These are phyloP conservation scores for Yarrowia osloensis DNA, from an alignment of 805 yeast genomes.

Conservation along the genomic window DNA sequence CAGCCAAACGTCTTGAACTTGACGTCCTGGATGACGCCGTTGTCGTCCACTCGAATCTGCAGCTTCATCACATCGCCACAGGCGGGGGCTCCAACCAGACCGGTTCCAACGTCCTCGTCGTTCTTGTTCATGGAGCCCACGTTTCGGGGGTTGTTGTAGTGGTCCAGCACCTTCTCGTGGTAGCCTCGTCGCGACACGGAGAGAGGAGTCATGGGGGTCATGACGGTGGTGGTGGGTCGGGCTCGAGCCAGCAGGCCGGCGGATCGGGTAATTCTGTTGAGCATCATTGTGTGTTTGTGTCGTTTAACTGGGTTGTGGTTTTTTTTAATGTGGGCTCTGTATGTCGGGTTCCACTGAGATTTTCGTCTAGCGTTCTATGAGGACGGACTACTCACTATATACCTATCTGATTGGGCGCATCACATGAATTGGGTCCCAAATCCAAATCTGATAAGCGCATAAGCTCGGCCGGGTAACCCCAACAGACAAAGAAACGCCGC, in stretches of 20 bases:
- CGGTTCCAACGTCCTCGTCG: constrained; percentile 83
- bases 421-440: constrained; percentile 20
- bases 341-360: background rate
- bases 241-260: constrained; percentile 20
- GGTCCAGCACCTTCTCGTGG: constrained; percentile 93
- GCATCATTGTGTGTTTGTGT: background rate
- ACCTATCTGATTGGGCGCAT: constrained; percentile 26
- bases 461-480: constrained; percentile 9
- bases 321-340: background rate
- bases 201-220: background rate
- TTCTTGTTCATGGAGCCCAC: constrained; percentile 90
- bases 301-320: background rate
- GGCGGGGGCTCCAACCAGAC: constrained; percentile 98
- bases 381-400: background rate
- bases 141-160: constrained; percentile 93
- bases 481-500: background rate
- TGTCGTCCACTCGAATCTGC: constrained; percentile 88
- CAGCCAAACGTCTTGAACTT: constrained; percentile 99
- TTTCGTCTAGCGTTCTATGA: constrained; percentile 1
- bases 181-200: constrained; percentile 45
- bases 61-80: constrained; percentile 99
- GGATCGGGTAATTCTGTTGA: constrained; percentile 17
- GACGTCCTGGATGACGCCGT: constrained; percentile 91
- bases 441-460: constrained; percentile 30
- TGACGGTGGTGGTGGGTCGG: constrained; percentile 9